These are phyloP conservation scores for Blastocystis hominis DNA, from an alignment of 352 stramenopile genomes.

Conservation along the genomic window DNA sequence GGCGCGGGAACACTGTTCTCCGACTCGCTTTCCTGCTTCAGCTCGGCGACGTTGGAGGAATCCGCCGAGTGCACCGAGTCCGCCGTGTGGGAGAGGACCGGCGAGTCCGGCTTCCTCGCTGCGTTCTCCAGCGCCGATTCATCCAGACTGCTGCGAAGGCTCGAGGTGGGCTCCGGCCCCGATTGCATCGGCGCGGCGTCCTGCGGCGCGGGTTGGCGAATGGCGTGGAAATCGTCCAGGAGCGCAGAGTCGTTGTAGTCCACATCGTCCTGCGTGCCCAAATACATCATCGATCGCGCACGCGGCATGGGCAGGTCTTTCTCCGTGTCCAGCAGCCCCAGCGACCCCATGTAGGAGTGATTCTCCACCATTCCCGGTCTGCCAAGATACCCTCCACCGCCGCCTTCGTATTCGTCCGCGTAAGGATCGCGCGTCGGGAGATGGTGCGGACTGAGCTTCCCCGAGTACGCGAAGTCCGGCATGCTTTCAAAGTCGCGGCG, in stretches of 20 bases:
- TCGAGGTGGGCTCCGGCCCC: background rate
- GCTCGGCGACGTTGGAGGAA: background rate
- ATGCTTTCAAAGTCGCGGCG: background rate
- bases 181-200: background rate
- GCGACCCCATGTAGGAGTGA: constrained; percentile 20
- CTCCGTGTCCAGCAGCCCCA: background rate
- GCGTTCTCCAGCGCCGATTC: no score
- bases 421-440: background rate
- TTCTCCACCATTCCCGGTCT: background rate
- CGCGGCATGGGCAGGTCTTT: constrained; percentile 1
- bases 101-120: no score
- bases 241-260: background rate
- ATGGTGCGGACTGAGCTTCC: background rate
- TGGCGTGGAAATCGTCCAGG: background rate
- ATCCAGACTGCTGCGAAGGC: no score
- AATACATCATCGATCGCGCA: constrained; percentile 32
- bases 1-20: background rate
- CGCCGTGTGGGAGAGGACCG: background rate
- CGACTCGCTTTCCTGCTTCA: background rate
- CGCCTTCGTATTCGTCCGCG: background rate
- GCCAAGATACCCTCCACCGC: background rate
- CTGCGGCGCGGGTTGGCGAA: background rate
- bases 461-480: background rate
- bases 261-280: background rate
- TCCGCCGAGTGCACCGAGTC: background rate